Evolutionary conservation across 371 early-diverging fungal genomes (phyloP).

Genomic region (Lichtheimia ramosa): DNA sequence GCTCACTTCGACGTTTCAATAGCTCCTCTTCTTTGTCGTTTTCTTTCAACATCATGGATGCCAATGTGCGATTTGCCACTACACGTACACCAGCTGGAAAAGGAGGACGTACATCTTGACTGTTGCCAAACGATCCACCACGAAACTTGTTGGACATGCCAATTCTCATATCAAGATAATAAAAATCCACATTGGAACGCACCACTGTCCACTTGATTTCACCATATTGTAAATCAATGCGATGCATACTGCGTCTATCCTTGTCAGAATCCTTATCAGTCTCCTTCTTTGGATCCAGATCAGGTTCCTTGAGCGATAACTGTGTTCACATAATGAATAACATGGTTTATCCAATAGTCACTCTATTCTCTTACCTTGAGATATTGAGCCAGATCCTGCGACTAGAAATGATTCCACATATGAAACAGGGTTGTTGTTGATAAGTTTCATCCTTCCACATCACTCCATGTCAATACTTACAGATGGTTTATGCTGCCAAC

Average conservation of each 20-base stretch:
- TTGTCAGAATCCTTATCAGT: conserved; percentile 26
- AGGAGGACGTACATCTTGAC: conserved; percentile 28
- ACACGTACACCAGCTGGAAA: conserved; percentile 43
- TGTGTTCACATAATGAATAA: neutral
- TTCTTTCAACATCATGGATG: conserved; percentile 31
- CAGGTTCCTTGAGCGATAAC: conserved; percentile 11
- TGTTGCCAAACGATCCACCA: neutral
- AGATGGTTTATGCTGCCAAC: too few relatives aligned
- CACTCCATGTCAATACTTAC: too few relatives aligned
- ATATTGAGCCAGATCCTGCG: too few relatives aligned
- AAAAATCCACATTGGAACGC: conserved; percentile 68
- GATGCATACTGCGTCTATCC: conserved; percentile 34
- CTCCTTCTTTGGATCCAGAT: conserved; percentile 42
- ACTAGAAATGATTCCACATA: too few relatives aligned
- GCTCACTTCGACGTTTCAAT: conserved; percentile 56
- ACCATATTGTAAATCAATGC: conserved; percentile 80
- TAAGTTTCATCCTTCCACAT: too few relatives aligned
- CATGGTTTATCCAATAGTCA: too few relatives aligned
- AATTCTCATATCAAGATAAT: conserved; percentile 56
- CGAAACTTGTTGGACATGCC: neutral
- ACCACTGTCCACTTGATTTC: conserved; percentile 75
- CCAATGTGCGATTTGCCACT: conserved; percentile 32
- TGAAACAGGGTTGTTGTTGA: too few relatives aligned
- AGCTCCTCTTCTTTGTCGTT: conserved; percentile 34
- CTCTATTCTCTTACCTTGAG: too few relatives aligned